Base-by-base conservation (phyloP, 345 rosid species). In the Excoecaria agallocha region DNA sequence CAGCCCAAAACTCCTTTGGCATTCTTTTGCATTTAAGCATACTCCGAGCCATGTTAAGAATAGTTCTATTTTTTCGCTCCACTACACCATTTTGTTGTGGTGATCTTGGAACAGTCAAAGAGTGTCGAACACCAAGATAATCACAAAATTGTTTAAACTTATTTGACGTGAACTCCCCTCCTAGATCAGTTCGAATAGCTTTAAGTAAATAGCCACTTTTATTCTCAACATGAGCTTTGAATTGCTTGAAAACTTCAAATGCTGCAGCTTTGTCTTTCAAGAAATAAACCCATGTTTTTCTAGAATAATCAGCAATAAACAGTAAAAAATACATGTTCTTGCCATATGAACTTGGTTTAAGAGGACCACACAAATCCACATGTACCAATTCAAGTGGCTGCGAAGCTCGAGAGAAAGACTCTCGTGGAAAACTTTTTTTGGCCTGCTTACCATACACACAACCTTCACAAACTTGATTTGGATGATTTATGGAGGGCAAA, bases 321-420 rank as follows among this genome's bases (percentile, higher is more conserved):
- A 45, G 8, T 3, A 17, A 39, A 7, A 64, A 64, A 19, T 64
- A 64, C 30, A 0, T 41, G 0, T 41, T 64, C 46, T 45, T 45
- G 1, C 15, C 1, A 17, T 7, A 8, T 0, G 30, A 64, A 64
- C 0, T 3, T 39, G 24, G 49, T 1, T 19, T 0, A 8, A 12
- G 3, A 9, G 17, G 49, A 4, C 68, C 62, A 58, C 1, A 39
- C 5, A 25, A 9, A 25, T 59, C 19, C 2, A 2, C 35, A 10
- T 25, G 37, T 16, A 59, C 6, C 17, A 39, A 19, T 17, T 2
- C 25, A 41, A 39, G 16, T 39, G 50, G 50, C 0, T 41, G 12
- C 9, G 12, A 8, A 15, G 68, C 68, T 41, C 68, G 4, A 24
- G 89, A 81, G 94, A 54, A 13, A 20, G 43, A 71, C 16, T 71